phyloP scores from a whole-genome alignment of 305 asterid genomes.

The Fraxinus velutina region DNA sequence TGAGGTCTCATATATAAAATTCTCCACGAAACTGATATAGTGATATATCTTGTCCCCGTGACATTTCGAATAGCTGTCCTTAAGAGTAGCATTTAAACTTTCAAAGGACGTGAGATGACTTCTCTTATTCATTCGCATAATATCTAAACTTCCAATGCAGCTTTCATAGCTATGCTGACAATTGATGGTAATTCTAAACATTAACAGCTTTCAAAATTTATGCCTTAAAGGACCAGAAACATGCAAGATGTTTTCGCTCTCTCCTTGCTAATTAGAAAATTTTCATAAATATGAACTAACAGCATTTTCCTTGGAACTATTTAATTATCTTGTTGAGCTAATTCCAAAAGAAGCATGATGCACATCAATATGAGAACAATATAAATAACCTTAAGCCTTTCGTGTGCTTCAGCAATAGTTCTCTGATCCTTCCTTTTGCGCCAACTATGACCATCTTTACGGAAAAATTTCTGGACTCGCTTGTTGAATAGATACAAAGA shows the following conservation, averaged over 20 bases:
- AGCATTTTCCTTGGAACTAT: neutral
- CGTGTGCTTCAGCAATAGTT: conserved; percentile 94
- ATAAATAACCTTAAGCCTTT: conserved; percentile 76
- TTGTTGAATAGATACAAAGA: conserved; percentile 76
- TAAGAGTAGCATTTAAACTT: conserved; percentile 2
- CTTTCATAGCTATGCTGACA: conserved; percentile 2
- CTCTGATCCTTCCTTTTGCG: conserved; percentile 88
- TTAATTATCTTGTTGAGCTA: neutral
- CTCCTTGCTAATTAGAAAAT: neutral
- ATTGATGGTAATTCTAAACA: neutral
- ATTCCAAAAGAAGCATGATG: neutral
- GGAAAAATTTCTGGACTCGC: conserved; percentile 48
- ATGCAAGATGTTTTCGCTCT: neutral
- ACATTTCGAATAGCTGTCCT: neutral
- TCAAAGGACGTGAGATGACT: conserved; percentile 9
- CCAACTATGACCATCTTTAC: conserved; percentile 96
- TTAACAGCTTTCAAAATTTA: neutral
- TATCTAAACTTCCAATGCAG: conserved; percentile 5
- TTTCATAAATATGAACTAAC: neutral
- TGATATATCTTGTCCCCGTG: neutral
- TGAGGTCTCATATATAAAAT: neutral
- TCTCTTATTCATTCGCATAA: conserved; percentile 1
- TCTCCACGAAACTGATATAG: neutral
- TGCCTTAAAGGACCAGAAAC: conserved; percentile 46
- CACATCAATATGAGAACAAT: conserved; percentile 17